Percentiles rank a stretch among this genome's conserved stretches.
These are phyloP conservation scores for Sarcocystis neurona DNA, from an alignment of 169 alveolate species.

Conservation along the genomic window DNA sequence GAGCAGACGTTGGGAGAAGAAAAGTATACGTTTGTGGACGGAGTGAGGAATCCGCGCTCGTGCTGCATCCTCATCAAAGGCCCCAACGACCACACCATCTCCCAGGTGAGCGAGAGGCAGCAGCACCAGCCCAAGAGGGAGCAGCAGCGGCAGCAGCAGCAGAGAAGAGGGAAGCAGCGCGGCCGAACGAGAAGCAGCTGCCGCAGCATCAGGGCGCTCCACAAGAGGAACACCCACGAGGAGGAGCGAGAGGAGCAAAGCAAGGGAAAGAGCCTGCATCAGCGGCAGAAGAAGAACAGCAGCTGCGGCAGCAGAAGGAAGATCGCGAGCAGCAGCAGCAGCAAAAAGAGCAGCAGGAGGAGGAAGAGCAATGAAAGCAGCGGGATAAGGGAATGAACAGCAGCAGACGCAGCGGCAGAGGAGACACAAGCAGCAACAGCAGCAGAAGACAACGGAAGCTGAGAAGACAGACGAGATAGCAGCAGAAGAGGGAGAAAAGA, in stretches of 20 bases:
- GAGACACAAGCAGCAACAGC: no score
- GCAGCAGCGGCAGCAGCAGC: not conserved
- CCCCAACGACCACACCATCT: slow-evolving; percentile 96
- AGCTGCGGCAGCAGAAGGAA: not conserved
- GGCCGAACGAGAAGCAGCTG: no score
- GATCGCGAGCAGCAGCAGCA: not conserved
- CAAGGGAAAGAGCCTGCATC: not conserved
- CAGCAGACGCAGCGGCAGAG: not conserved
- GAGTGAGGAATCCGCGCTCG: slow-evolving; percentile 92
- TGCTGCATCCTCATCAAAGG: slow-evolving; percentile 97
- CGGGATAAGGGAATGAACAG: not conserved
- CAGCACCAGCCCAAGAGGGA: not conserved
- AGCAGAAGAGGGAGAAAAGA: not conserved
- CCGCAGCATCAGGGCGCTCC: no score
- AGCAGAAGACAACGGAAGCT: not conserved
- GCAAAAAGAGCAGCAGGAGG: not conserved
- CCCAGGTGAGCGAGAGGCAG: slow-evolving; percentile 70
- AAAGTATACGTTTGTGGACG: slow-evolving; percentile 97
- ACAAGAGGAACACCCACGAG: no score
- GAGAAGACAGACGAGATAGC: not conserved
- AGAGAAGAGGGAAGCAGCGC: no score
- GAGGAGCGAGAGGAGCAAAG: not conserved
- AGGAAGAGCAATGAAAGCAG: not conserved
- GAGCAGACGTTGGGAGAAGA: slow-evolving; percentile 97
- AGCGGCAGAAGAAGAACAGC: not conserved